A percentile compares a stretch with the other conserved stretches of the same genome.
These are phyloP conservation scores for Pseudonitzschia pungens DNA, from an alignment of 108 stramenopile species.

Conservation along the genomic window DNA sequence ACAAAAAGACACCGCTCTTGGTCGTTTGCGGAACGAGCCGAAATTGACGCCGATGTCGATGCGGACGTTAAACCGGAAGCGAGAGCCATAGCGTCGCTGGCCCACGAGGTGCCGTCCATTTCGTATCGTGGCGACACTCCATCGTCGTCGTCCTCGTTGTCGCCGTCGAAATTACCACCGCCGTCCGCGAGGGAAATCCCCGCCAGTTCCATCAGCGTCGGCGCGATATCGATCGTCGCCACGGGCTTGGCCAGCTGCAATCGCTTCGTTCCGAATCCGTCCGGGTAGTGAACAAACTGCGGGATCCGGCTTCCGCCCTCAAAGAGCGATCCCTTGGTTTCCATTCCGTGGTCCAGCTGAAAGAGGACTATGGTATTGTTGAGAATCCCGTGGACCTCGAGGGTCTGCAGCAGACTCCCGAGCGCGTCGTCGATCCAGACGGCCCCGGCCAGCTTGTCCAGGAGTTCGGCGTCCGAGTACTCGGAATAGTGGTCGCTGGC, in stretches of 20 bases:
- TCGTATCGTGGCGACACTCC: background rate
- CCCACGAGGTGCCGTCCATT: constrained; percentile 40
- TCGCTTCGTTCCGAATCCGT: background rate
- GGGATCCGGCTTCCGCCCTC: constrained; percentile 38
- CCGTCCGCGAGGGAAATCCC: too few species aligned
- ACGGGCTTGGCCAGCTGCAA: background rate
- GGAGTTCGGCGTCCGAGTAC: background rate
- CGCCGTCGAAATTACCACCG: too few species aligned
- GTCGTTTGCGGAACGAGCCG: background rate
- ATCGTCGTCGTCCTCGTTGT: background rate
- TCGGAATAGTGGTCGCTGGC: background rate
- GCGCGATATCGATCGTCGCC: constrained; percentile 36
- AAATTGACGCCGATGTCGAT: too few species aligned
- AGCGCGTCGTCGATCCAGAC: constrained; percentile 51
- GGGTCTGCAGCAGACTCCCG: constrained; percentile 30
- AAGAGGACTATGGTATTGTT: constrained; percentile 44
- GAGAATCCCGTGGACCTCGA: constrained; percentile 24
- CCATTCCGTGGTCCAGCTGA: constrained; percentile 45
- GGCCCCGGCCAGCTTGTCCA: constrained; percentile 27
- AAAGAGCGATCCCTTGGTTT: constrained; percentile 33
- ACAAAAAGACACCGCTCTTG: constrained; percentile 9
- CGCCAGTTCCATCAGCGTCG: constrained; percentile 36
- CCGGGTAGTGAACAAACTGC: constrained; percentile 41
- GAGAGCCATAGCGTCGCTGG: background rate
- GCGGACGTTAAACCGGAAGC: too few species aligned